Base-by-base conservation (phyloP, 306 rosid genomes). In the Rubus parviflorus region DNA sequence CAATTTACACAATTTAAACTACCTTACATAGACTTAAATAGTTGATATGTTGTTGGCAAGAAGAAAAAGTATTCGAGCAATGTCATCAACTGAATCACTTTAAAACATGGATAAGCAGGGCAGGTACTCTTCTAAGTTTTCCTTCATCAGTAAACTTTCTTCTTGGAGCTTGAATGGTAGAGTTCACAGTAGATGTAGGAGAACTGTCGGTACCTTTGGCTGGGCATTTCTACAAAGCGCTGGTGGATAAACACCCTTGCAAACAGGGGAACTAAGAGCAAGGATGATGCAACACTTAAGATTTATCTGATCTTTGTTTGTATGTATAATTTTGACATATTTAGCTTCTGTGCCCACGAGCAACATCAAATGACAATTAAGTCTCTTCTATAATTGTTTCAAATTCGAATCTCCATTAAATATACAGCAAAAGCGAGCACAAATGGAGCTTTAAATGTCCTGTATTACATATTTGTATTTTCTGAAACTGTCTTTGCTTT, bases 131-230 rank as follows among this genome's bases (percentile, higher is more conserved):
- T 8, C 97, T 86, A 60, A 96, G 85, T 85, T 96, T 96, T 83
- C 99, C 99, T 88, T 96, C 99, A 77, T 92, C 98, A 69, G 91
- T 94, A 83, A 91, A 90, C 85, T 92, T 96, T 79, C 99, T 86
- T 83, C 99, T 89, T 46, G 97, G 97, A 35, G 97, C 96, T 88
- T 92, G 99, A 71, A 92, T 77, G 60, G 97, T 89, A 80, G 99
- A 83, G 87, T 85, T 92, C 56, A 91, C 88, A 23, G 90, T 88
- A 77, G 99, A 91, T 83, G 86, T 96, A 48, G 96, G 89, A 76
- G 92, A 87, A 86, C 83, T 87, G 22, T 96, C 99, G 63, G 91
- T 82, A 80, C 77, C 76, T 5, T 89, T 78, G 83, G 93, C 85
- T 82, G 90, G 52, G 80, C 65, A 81, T 91, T 89, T 89, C 99